Base-by-base conservation (phyloP, 345 rosid species). In the Clausena lansium region DNA sequence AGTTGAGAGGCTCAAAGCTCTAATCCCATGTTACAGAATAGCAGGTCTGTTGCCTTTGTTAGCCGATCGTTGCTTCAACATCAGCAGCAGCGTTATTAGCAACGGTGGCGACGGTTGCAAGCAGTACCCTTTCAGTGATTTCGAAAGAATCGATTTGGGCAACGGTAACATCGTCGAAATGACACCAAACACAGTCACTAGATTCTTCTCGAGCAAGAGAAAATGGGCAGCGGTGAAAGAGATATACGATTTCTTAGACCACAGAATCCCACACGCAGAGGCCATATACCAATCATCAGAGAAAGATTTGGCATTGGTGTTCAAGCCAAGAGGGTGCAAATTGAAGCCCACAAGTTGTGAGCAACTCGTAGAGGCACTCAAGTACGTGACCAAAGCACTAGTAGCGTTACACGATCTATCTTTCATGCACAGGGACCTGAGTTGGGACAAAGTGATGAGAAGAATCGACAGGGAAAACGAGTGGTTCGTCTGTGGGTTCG, bases 341-440 rank as follows among this genome's bases (percentile, higher is more conserved):
- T 70, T 80, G 61, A 94, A 86, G 79, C 99, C 99, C 1, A 57
- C 75, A 0, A 92, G 77, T 71, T 80, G 86, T 64, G 95, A 94
- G 63, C 92, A 96, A 71, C 90, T 96, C 0, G 89, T 94, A 14
- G 98, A 92, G 74, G 94, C 99, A 0, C 80, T 96, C 25, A 92
- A 88, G 81, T 91, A 85, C 83, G 98, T 96, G 75, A 92, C 99
- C 15, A 92, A 89, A 79, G 93, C 98, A 1, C 81, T 96, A 33
- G 98, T 94, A 32, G 99, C 98, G 0, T 83, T 96, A 24, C 99
- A 96, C 60, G 98, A 96, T 84, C 60, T 94, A 22, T 90, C 94
- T n/a, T 96, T 90, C 89, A 94, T 96, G 99, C 99, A 96, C 81
- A 83, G 98, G 47, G 91, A 94, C 82, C 68, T 96, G 86, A 84